Evolutionary conservation across 441 rosid genomes (phyloP), one percentile per base, ranked within the genome.

Genomic region (Iberis amara): DNA sequence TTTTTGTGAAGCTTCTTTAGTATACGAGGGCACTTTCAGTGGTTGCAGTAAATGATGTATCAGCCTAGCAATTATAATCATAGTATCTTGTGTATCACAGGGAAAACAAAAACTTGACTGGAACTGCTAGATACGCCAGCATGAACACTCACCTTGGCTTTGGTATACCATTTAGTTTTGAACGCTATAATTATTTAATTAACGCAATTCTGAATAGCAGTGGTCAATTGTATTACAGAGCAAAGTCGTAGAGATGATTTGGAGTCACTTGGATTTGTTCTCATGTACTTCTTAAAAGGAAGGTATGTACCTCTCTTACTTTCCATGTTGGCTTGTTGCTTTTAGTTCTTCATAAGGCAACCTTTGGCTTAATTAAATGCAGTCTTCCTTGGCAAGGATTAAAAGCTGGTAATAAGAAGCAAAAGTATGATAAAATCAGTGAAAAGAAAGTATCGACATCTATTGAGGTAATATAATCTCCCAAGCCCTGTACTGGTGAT

Each of bases 351-450:
- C 10, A 2, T 53, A 36, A 12, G 55, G 13, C 42, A 4, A 38
- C 23, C 36, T 49, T 55, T 61, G 40, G 13, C 66, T 59, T 67
- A 8, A 41, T 41, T 56, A 41, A 33, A 49, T 74, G 65, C 68
- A 89, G 95, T 62, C 92, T 89, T 69, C 97, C 97, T 11, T 89
- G 97, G 97, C 97, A 89, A 75, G 94, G 97, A 70, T 69, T 86
- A 47, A 81, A 81, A 75, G 95, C 97, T n/a, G 95, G 94, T 52
- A 85, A 76, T 28, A 89, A 89, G 77, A 83, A 89, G 71, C 95
- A 89, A 59, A 89, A 89, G 78, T 83, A 89, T 68, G 92, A 89
- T 71, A 89, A 74, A 61, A 89, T 89, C 47, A 86, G 89, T 48
- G 97, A 89, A 73, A 83, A 80, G 71, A 89, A 86, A 75, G 95